These are phyloP conservation scores for Aureobasidium subglaciale DNA, from an alignment of 2,329 filamentous ascomycete species.

Conservation along the genomic window DNA sequence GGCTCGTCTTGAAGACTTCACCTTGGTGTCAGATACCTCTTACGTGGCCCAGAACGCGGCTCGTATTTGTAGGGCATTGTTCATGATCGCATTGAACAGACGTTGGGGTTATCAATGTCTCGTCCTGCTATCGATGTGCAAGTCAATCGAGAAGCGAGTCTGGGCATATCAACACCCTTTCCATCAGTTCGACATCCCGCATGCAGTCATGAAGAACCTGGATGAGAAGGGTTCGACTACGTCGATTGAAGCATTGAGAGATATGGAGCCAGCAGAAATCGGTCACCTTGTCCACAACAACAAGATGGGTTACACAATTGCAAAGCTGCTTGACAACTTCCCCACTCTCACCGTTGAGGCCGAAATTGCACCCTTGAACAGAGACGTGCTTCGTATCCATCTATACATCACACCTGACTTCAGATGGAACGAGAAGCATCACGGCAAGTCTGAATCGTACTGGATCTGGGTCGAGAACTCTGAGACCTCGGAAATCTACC, in stretches of 20 bases:
- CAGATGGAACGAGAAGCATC: slow-evolving; percentile 85
- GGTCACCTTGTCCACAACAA: slow-evolving; percentile 87
- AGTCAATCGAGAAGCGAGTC: slow-evolving; percentile 92
- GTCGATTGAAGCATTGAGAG: slow-evolving; percentile 75
- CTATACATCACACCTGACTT: slow-evolving; percentile 85
- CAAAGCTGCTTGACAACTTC: slow-evolving; percentile 79
- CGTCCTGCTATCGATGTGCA: slow-evolving; percentile 83
- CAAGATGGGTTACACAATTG: slow-evolving; percentile 74
- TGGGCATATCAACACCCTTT: slow-evolving; percentile 95
- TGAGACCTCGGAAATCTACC: slow-evolving; percentile 94
- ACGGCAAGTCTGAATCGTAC: slow-evolving; percentile 91
- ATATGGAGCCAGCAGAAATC: slow-evolving; percentile 90
- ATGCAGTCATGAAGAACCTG: slow-evolving; percentile 73
- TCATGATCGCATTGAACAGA: slow-evolving; percentile 94
- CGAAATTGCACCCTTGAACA: slow-evolving; percentile 90
- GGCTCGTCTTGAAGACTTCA: slow-evolving; percentile 85
- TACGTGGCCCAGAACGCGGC: slow-evolving; percentile 95
- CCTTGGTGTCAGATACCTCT: slow-evolving; percentile 80
- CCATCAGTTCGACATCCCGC: slow-evolving; percentile 86
- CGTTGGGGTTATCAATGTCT: slow-evolving; percentile 94
- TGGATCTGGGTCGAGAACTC: slow-evolving; percentile 99
- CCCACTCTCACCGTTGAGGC: slow-evolving; percentile 85
- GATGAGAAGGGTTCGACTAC: slow-evolving; percentile 68
- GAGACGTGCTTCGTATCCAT: slow-evolving; percentile 87
- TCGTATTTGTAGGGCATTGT: slow-evolving; percentile 86